phyloP scores from a whole-genome alignment of 768 basidiomycete genomes.

The Amanita fuliginea region DNA sequence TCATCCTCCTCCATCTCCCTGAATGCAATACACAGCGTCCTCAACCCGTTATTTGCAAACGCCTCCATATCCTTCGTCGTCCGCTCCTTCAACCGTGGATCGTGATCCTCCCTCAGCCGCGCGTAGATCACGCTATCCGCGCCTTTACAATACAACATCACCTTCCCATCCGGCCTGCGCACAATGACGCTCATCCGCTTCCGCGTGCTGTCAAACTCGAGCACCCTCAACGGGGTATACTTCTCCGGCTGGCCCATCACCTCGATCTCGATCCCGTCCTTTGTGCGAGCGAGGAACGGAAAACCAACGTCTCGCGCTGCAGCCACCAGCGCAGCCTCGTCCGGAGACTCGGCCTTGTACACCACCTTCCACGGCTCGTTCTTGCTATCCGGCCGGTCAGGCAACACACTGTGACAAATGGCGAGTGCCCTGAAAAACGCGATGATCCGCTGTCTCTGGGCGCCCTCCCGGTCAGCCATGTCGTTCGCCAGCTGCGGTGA shows the following conservation, averaged over 20 bases:
- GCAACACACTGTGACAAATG: slow-evolving; percentile 83
- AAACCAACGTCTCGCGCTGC: slow-evolving; percentile 92
- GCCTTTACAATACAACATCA: slow-evolving; percentile 92
- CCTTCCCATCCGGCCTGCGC: slow-evolving; percentile 70
- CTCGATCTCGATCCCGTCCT: slow-evolving; percentile 76
- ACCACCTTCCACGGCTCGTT: slow-evolving; percentile 52
- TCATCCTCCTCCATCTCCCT: slow-evolving; percentile 73
- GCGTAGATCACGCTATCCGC: slow-evolving; percentile 93
- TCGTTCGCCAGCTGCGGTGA: slow-evolving; percentile 79
- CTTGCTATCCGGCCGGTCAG: slow-evolving; percentile 60
- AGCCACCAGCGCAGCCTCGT: slow-evolving; percentile 89
- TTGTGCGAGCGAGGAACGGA: slow-evolving; percentile 70
- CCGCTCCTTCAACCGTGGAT: slow-evolving; percentile 58
- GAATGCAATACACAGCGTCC: slow-evolving; percentile 87
- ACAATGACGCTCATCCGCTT: slow-evolving; percentile 95
- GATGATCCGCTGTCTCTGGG: slow-evolving; percentile 56
- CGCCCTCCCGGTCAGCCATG: slow-evolving; percentile 46
- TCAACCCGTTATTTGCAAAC: slow-evolving; percentile 86
- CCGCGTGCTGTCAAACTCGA: slow-evolving; percentile 91
- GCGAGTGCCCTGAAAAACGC: slow-evolving; percentile 95
- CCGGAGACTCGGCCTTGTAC: slow-evolving; percentile 96
- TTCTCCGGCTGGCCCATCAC: slow-evolving; percentile 83
- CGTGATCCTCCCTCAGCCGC: slow-evolving; percentile 69
- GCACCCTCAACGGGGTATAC: slow-evolving; percentile 65
- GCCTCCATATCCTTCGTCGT: slow-evolving; percentile 84